These are phyloP conservation scores for Helotiales sp. DNA, from an alignment of 2,329 filamentous ascomycete species.

Conservation along the genomic window DNA sequence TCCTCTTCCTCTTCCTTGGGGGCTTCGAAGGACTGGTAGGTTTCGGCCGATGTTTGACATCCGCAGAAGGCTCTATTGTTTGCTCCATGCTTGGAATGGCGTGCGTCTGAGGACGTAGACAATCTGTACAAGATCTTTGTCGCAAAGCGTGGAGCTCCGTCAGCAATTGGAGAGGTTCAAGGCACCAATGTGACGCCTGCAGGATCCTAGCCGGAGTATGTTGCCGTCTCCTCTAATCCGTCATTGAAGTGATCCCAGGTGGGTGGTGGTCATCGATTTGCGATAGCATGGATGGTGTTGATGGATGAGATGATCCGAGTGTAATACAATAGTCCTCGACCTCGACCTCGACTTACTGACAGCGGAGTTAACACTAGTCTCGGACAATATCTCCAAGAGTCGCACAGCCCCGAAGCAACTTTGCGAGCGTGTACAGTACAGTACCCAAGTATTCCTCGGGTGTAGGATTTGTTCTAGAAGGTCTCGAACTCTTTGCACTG, in stretches of 20 bases:
- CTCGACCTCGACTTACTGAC: too few species aligned
- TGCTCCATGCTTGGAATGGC: slow-evolving; percentile 7
- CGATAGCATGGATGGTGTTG: neutral
- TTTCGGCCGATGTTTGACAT: slow-evolving; percentile 15
- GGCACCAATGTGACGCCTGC: neutral
- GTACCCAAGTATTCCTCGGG: neutral
- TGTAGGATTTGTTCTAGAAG: neutral
- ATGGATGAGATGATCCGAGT: neutral
- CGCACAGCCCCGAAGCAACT: neutral
- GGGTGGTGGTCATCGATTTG: neutral
- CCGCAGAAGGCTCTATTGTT: slow-evolving; percentile 15
- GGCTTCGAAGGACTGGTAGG: slow-evolving; percentile 31
- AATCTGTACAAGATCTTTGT: neutral
- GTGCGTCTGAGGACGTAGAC: neutral
- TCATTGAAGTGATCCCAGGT: neutral
- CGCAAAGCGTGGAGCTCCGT: neutral
- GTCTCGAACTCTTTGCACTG: neutral
- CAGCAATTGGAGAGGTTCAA: neutral
- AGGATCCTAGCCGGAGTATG: neutral
- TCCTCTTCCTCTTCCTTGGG: slow-evolving; percentile 59
- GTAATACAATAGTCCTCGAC: too few species aligned
- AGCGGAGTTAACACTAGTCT: slow-evolving; percentile 11
- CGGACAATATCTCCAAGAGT: slow-evolving; percentile 9
- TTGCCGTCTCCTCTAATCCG: neutral
- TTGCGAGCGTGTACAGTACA: too few species aligned